Evolutionary conservation across 805 yeast species (phyloP).

Genomic region (Starmerella tilneyi): DNA sequence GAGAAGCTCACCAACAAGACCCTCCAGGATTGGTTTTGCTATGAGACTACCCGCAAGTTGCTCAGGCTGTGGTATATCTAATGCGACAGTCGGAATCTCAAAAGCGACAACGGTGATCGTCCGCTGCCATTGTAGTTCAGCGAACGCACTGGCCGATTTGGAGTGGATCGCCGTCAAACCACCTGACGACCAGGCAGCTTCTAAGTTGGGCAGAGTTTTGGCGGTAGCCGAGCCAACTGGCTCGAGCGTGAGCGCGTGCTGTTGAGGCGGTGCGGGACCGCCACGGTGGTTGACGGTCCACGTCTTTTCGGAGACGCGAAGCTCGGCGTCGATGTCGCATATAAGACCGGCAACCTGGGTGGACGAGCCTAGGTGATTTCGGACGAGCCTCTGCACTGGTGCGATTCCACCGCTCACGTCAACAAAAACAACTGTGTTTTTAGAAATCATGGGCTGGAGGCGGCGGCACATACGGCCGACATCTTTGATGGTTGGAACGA

Average conservation of each 20-base stretch:
- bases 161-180: slow-evolving; percentile 20
- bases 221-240: slow-evolving; percentile 13
- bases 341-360: slow-evolving; percentile 22
- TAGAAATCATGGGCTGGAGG: slow-evolving; percentile 21
- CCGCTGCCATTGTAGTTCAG: slow-evolving; percentile 62
- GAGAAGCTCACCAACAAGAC: slow-evolving; percentile 63
- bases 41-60: slow-evolving; percentile 54
- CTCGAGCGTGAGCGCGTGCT: slow-evolving; percentile 17
- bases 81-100: slow-evolving; percentile 61
- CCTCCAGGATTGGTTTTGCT: slow-evolving; percentile 76
- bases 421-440: slow-evolving; percentile 22
- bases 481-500: slow-evolving; percentile 25
- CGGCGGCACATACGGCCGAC: slow-evolving; percentile 26
- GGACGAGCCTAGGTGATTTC: slow-evolving; percentile 17
- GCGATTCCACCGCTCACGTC: slow-evolving; percentile 26
- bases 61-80: slow-evolving; percentile 59
- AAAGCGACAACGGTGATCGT: slow-evolving; percentile 71
- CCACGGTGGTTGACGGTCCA: slow-evolving; percentile 19
- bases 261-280: slow-evolving; percentile 4
- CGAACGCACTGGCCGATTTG: slow-evolving; percentile 45
- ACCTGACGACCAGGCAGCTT: slow-evolving; percentile 17
- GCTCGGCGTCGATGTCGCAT: slow-evolving; percentile 25
- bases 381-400: slow-evolving; percentile 24
- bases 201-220: slow-evolving; percentile 12
- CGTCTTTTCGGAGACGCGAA: slow-evolving; percentile 1